Percentiles rank a stretch among this genome's conserved stretches.
Evolutionary conservation across 1,284 basidiomycete genomes (phyloP).

Genomic region (Ceratobasidium sp.): DNA sequence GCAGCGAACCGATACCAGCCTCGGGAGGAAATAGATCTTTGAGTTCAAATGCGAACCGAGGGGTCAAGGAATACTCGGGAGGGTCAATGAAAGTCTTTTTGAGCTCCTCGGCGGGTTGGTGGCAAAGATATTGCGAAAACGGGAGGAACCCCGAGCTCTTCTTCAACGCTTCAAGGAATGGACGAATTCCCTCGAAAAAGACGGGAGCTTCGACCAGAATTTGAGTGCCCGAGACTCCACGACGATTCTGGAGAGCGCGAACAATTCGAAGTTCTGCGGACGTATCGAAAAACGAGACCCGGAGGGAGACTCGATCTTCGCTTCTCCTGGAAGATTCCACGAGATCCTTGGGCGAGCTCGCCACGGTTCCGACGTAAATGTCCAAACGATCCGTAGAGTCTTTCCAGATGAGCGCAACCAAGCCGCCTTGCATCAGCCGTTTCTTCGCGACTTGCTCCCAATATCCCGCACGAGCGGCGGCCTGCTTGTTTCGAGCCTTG

Average conservation of each 20-base stretch:
- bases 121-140: constrained; percentile 66
- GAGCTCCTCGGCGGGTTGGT: constrained; percentile 57
- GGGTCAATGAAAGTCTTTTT: constrained; percentile 59
- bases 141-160: constrained; percentile 67
- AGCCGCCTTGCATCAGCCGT: constrained; percentile 67
- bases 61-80: constrained; percentile 64
- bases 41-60: constrained; percentile 66
- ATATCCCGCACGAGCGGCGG: constrained; percentile 58
- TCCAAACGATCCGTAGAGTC: constrained; percentile 47
- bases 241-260: constrained; percentile 55
- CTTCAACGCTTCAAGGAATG: constrained; percentile 69
- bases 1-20: constrained; percentile 52
- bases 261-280: constrained; percentile 64
- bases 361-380: constrained; percentile 66
- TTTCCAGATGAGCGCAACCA: constrained; percentile 67
- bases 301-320: constrained; percentile 58
- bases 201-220: constrained; percentile 71
- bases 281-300: constrained; percentile 68
- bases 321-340: constrained; percentile 58
- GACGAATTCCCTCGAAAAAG: constrained; percentile 71
- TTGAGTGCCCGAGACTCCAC: constrained; percentile 46
- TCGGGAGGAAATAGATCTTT: constrained; percentile 58
- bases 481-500: constrained; percentile 48
- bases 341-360: constrained; percentile 61
- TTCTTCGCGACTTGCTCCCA: constrained; percentile 69